Conservation (phyloP, 31 red algal genomes). For the Porphyra umbilicalis region DNA sequence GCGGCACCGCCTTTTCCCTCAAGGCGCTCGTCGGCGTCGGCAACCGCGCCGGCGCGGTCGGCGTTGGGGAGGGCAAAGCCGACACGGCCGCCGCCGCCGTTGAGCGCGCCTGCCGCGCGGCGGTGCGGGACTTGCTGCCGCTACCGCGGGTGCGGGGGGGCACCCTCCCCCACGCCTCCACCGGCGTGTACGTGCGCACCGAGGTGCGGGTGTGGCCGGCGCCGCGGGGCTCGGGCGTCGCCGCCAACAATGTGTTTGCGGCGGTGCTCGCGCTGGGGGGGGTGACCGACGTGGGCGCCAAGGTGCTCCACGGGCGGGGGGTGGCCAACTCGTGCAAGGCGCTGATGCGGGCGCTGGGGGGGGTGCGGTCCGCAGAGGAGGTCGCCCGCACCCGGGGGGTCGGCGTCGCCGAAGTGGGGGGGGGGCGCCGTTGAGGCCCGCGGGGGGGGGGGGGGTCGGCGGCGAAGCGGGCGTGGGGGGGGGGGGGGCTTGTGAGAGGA, state of each 20-base stretch:
- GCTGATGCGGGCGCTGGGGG: slow-evolving; percentile 72
- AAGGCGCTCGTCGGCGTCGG: slow-evolving; percentile 78
- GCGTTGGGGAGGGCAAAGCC: slow-evolving; percentile 84
- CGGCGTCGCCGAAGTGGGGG: not conserved
- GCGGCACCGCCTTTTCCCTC: slow-evolving; percentile 65
- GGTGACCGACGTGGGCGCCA: slow-evolving; percentile 76
- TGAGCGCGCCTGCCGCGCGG: slow-evolving; percentile 70
- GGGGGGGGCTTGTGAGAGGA: no score
- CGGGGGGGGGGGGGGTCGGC: no score
- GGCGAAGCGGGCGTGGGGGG: no score
- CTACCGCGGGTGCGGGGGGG: slow-evolving; percentile 43
- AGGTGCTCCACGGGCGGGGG: slow-evolving; percentile 64
- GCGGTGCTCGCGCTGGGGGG: slow-evolving; percentile 79
- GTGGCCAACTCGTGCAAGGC: slow-evolving; percentile 75
- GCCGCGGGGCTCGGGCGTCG: slow-evolving; percentile 54
- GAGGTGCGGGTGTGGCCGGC: slow-evolving; percentile 72
- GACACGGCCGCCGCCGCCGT: slow-evolving; percentile 65
- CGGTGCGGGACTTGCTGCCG: slow-evolving; percentile 56
- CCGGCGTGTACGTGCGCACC: slow-evolving; percentile 52
- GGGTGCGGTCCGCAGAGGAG: slow-evolving; percentile 29
- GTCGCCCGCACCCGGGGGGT: slow-evolving; percentile 40
- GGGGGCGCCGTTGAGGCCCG: not conserved
- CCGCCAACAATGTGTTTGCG: slow-evolving; percentile 68
- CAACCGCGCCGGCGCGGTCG: slow-evolving; percentile 77
- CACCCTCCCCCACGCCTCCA: slow-evolving; percentile 55